phyloP scores from a whole-genome alignment of 352 stramenopile species.

The Plasmopara halstedii region DNA sequence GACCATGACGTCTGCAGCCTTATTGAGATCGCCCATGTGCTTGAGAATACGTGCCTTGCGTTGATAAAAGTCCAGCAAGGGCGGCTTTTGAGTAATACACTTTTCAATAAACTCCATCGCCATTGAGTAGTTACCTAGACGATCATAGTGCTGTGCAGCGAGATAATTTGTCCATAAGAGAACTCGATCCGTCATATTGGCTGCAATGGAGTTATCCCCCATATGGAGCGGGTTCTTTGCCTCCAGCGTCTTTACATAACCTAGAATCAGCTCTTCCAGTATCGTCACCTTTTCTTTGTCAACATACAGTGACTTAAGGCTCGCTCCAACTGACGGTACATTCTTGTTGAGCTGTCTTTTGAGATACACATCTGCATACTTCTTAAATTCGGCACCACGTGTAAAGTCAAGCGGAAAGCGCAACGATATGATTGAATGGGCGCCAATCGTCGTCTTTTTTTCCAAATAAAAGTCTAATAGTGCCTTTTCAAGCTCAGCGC shows the following conservation, averaged over 20 bases:
- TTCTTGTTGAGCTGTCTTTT: slow-evolving; percentile 81
- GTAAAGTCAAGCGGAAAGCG: slow-evolving; percentile 91
- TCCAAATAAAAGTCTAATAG: slow-evolving; percentile 50
- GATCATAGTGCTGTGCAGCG: slow-evolving; percentile 88
- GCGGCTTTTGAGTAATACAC: slow-evolving; percentile 90
- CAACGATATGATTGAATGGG: slow-evolving; percentile 71
- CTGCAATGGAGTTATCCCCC: slow-evolving; percentile 24
- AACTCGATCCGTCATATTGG: slow-evolving; percentile 25
- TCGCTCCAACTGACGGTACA: slow-evolving; percentile 90
- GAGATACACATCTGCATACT: slow-evolving; percentile 49
- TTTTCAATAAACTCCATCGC: slow-evolving; percentile 88
- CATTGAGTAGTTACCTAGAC: slow-evolving; percentile 76
- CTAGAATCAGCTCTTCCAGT: slow-evolving; percentile 66
- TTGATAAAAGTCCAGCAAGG: slow-evolving; percentile 91
- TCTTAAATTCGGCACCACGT: slow-evolving; percentile 64
- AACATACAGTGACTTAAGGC: slow-evolving; percentile 88
- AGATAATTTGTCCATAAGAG: slow-evolving; percentile 92
- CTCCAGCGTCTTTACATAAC: slow-evolving; percentile 73
- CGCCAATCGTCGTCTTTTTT: slow-evolving; percentile 40
- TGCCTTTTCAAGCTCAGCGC: slow-evolving; percentile 29
- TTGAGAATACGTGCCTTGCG: slow-evolving; percentile 92
- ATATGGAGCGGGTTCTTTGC: slow-evolving; percentile 46
- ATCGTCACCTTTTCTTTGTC: slow-evolving; percentile 51
- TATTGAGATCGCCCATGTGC: slow-evolving; percentile 85
- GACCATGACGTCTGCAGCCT: slow-evolving; percentile 90